A percentile compares a stretch with the other conserved stretches of the same genome.
These are phyloP conservation scores for Dendrobium chrysotoxum DNA, from an alignment of 106 monocot species.

Conservation along the genomic window DNA sequence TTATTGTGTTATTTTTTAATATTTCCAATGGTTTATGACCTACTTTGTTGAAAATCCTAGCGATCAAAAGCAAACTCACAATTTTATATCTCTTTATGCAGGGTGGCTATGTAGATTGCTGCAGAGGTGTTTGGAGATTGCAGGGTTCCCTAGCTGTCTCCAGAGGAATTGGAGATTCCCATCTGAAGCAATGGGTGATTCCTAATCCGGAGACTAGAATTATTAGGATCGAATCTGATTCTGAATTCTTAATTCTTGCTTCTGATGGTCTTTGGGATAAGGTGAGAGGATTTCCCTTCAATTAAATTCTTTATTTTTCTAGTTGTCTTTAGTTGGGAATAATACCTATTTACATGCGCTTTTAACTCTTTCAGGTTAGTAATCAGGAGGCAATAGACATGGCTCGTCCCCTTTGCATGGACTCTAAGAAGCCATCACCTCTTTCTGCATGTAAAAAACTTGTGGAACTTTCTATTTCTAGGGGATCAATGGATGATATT, in stretches of 20 bases:
- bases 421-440: conserved; percentile 14
- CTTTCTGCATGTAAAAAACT: conserved; percentile 59
- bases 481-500: conserved; percentile 62
- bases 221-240: conserved; percentile 41
- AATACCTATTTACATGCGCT: too few relatives aligned
- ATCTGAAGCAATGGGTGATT: conserved; percentile 82
- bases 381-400: conserved; percentile 78
- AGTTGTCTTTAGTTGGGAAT: background rate
- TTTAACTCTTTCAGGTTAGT: conserved; percentile 25
- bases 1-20: too few relatives aligned
- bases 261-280: conserved; percentile 93
- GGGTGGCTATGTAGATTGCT: conserved; percentile 69
- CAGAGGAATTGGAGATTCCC: conserved; percentile 76
- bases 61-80: background rate
- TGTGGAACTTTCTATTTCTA: conserved; percentile 33
- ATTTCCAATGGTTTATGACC: too few relatives aligned
- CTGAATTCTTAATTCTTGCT: conserved; percentile 86
- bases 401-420: conserved; percentile 35
- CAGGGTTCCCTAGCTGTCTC: conserved; percentile 89
- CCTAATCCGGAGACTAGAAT: conserved; percentile 69
- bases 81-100: conserved; percentile 11
- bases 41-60: background rate
- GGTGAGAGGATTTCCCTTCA: conserved; percentile 4
- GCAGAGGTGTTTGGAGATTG: conserved; percentile 66
- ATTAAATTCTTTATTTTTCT: background rate